Percentiles rank a stretch among this genome's conserved stretches.
Conservation (phyloP, 2,329 filamentous ascomycete genomes). For the Lasiodiplodia citricola region DNA sequence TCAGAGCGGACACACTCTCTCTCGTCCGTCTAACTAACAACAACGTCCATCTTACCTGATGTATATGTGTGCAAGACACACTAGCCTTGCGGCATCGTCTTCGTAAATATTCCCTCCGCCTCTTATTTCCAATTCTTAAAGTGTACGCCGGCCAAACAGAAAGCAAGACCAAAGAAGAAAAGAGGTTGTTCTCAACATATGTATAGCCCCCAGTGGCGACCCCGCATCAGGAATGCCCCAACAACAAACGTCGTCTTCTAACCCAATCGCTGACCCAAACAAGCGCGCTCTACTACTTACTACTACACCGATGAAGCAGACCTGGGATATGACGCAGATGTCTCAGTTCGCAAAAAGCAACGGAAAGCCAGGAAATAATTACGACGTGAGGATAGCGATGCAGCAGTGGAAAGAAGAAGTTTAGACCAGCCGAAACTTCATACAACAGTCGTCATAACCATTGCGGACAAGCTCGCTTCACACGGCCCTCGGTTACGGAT, state of each 20-base stretch:
- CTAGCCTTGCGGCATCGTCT: constrained; percentile 5
- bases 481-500: neutral
- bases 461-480: neutral
- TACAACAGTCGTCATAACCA: neutral
- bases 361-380: neutral
- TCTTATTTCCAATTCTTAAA: neutral
- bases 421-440: neutral
- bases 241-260: neutral
- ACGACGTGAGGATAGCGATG: neutral
- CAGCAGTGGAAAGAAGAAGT: neutral
- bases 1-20: neutral
- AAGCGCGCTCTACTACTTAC: neutral
- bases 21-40: neutral
- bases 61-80: neutral
- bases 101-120: neutral
- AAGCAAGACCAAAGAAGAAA: neutral
- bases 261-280: constrained; percentile 13
- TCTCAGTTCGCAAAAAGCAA: constrained; percentile 12
- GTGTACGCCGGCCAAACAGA: neutral
- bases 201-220: neutral
- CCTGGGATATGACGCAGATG: constrained; percentile 15
- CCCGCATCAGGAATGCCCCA: neutral
- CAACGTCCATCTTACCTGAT: neutral
- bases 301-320: constrained; percentile 15
- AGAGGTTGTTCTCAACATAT: neutral